Base-by-base conservation (phyloP, 108 stramenopile genomes). In the Skeletonema grethae region DNA sequence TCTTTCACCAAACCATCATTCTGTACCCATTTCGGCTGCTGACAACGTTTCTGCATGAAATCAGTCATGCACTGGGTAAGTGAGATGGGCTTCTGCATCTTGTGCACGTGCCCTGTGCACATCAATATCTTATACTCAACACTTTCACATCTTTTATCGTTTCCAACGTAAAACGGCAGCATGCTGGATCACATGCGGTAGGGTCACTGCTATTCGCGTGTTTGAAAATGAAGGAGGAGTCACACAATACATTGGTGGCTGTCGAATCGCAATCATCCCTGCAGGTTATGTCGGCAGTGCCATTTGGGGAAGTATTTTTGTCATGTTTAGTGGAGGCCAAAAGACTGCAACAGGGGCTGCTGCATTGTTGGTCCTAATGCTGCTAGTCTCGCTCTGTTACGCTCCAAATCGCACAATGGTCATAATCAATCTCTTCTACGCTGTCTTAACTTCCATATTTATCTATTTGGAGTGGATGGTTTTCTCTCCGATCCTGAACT, bases 221-320 rank as follows among this genome's bases (percentile, higher is more conserved):
- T 82, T 67, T 64, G 73, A 82, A 5, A 82, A 82, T 41, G 82
- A 82, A 63, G 82, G 82, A 11, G 82, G 82, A 1, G 82, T 82
- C 9, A 82, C 82, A 22, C 43, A 67, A 25, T 82, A 82, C 29
- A 61, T 53, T 7, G 82, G 82, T 30, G 82, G 82, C 13, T 82
- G 82, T 28, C 61, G 82, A 22, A 8, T 79, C 5, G 30, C 74
- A 24, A 79, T 82, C 65, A 75, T 82, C 28, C 82, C 82, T 11
- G 82, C 82, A 1, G 82, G 82, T 2, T 82, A 82, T 43, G 77
- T 82, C 20, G 82, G 82, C 24, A 29, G 46, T 16, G 74, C 82
- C 15, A 56, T 82, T n/a, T 82, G 82, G 82, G 82, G 82, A 7
- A 69, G 65, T 30, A 28, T 79, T 11, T 79, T 82, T 30, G 75